phyloP scores from a whole-genome alignment of 2,329 filamentous ascomycete species.

The Colletotrichum cordylinicola region DNA sequence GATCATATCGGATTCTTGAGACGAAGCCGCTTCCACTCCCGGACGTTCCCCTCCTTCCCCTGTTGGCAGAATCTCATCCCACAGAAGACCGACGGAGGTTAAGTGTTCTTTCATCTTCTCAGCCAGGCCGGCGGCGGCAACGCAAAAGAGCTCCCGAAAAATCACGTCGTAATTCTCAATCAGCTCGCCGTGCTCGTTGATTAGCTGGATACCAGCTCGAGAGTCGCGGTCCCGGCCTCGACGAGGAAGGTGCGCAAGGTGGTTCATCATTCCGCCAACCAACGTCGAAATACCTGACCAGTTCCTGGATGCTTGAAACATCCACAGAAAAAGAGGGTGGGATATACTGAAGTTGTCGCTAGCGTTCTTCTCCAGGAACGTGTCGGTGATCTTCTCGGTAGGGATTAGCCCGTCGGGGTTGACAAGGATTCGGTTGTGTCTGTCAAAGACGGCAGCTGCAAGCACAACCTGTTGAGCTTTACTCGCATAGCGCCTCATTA shows the following conservation, averaged over 20 bases:
- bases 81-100: slow-evolving; percentile 70
- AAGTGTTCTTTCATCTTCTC: slow-evolving; percentile 68
- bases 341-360: slow-evolving; percentile 78
- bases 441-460: slow-evolving; percentile 71
- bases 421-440: slow-evolving; percentile 70
- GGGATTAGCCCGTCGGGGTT: slow-evolving; percentile 73
- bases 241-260: slow-evolving; percentile 62
- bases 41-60: slow-evolving; percentile 43
- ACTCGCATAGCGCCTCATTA: slow-evolving; percentile 57
- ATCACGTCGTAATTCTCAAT: slow-evolving; percentile 76
- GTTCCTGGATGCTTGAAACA: slow-evolving; percentile 80
- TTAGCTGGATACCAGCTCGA: slow-evolving; percentile 45
- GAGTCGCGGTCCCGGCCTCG: slow-evolving; percentile 43
- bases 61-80: slow-evolving; percentile 77
- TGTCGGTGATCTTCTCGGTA: slow-evolving; percentile 78
- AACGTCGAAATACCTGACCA: slow-evolving; percentile 75
- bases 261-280: slow-evolving; percentile 74
- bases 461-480: slow-evolving; percentile 67
- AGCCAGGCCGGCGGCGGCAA: slow-evolving; percentile 78
- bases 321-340: slow-evolving; percentile 86
- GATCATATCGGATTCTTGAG: not conserved
- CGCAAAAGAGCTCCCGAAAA: slow-evolving; percentile 84
- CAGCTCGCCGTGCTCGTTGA: slow-evolving; percentile 59
- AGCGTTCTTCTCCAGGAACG: slow-evolving; percentile 69
- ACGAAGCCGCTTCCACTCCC: not conserved